Evolutionary conservation across 2,329 filamentous ascomycete genomes (phyloP), one percentile per base, ranked within the genome.

Genomic region (Diplocarpon mali): DNA sequence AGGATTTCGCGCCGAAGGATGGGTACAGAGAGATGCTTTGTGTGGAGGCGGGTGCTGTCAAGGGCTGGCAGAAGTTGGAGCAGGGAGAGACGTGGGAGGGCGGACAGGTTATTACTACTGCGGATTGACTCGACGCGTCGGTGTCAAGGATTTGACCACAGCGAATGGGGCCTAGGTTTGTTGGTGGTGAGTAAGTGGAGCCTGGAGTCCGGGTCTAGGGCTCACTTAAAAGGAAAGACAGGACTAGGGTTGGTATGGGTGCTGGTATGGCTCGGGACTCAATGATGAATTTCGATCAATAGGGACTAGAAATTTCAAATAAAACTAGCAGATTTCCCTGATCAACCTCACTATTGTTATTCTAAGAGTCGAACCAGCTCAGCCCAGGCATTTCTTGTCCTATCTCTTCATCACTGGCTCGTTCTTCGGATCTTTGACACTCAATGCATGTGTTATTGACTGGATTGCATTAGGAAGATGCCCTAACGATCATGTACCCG

Each of bases 1-100:
- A 70, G 42, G 92, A 98, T 65, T 95, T 96, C 62, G 76, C 75
- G 47, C 92, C 92, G 40, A 84, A 93, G 60, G 84, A 89, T 43
- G 92, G 85, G 31, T 96, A 83, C 71, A 86, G 86, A 71, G 78
- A 87, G 47, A 95, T 96, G 86, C 70, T 98, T 35, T 96, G 92
- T 62, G 77, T 96, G 40, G 92, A 98, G 71, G 85, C 90, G 2
- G 92, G 92, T 11, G 75, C 80, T 9, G 90, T 96, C 14, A 73
- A 76, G 53, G 77, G 72, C 5, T 96, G 86, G 85, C 81, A 83
- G 67, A 85, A 79, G 55, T 69, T 96, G 54, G 92, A 96, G 63
- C 78, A 80, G 37, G 87, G 87, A 1, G 78, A 82, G 55, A 71
- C 74, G 2, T 78, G 77, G 57, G 73, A 80, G 62, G 78, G 76